Evolutionary conservation across 768 basidiomycete genomes (phyloP), one percentile per base, ranked within the genome.

Genomic region (Suillus lakei): DNA sequence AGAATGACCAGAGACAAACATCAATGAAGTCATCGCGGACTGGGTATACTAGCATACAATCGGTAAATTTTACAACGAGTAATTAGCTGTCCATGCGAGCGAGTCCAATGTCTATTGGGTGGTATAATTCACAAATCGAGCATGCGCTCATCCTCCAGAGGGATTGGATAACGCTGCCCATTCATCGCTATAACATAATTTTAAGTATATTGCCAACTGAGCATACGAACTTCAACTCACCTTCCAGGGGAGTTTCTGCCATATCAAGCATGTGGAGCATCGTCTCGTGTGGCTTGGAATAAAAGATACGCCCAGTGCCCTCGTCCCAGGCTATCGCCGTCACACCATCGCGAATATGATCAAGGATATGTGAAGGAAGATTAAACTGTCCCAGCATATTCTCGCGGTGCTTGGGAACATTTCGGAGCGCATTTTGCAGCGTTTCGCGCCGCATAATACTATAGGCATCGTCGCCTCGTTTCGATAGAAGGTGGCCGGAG

Each of bases 271-370:
- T 79, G 38, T 79, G 73, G 50, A 89, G 77, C 16, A 74, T 65
- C 4, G 76, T 62, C 34, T 81, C 81, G 9, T 80, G 69, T 15
- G 79, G 79, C 38, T 80, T 77, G 53, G 84, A 83, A 8, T 89
- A 75, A 68, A 85, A 85, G 16, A 90, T 79, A 44, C 88, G 80
- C 4, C 89, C 89, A 15, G 85, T 86, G 28, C 81, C 78, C 72
- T 91, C 89, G 66, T 91, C 90, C 87, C 87, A 91, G 8, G 85
- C 79, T 39, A 90, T 81, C 21, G 85, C 80, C n/a, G 76, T 74
- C 41, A 88, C 72, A 10, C 82, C 84, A 4, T 69, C 50, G 61
- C 68, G 39, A 58, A 70, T 46, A 13, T 72, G 69, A 2, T 55
- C 38, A 2, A 70, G 64, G 5, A 77, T 61, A 55, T 76, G 69